Conservation (phyloP, 2,329 filamentous ascomycete species). For the Aphanoascus verrucosus region DNA sequence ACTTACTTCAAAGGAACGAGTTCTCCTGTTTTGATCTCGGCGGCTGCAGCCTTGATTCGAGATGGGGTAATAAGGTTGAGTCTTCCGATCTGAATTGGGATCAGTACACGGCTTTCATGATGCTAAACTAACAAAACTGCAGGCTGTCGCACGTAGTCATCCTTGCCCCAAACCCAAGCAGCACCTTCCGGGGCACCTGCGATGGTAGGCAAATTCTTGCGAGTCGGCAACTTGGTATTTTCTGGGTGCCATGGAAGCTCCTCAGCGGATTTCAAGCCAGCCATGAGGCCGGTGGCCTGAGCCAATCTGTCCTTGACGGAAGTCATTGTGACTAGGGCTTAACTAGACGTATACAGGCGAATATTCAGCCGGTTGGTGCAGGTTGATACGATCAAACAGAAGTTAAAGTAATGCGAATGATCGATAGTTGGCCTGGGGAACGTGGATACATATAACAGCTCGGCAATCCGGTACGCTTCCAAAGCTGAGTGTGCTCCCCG, state of each 20-base stretch:
- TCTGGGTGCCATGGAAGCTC: constrained; percentile 46
- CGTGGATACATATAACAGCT: neutral
- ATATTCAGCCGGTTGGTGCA: neutral
- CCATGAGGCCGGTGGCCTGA: constrained; percentile 12
- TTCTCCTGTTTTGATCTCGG: constrained; percentile 47
- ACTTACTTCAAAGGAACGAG: constrained; percentile 45
- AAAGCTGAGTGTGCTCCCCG: neutral
- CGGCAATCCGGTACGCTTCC: neutral
- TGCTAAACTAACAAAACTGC: neutral
- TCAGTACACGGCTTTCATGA: neutral
- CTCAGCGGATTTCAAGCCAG: constrained; percentile 20
- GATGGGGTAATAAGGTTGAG: constrained; percentile 48
- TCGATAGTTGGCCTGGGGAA: neutral
- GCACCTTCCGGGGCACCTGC: constrained; percentile 44
- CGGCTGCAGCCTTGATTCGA: constrained; percentile 43
- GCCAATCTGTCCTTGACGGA: constrained; percentile 12
- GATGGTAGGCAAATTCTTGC: constrained; percentile 44
- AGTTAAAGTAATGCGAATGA: neutral
- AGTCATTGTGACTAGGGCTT: constrained; percentile 9
- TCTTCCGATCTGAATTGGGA: constrained; percentile 27
- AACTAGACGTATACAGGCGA: neutral
- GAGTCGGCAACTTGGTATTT: constrained; percentile 42
- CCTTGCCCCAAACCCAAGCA: constrained; percentile 51
- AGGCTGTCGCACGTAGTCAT: constrained; percentile 38
- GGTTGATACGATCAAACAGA: neutral